Percentiles rank a stretch among this genome's conserved stretches.
These are phyloP conservation scores for Thermomucor indicae-seudaticae DNA, from an alignment of 371 early-diverging fungal genomes.

Conservation along the genomic window DNA sequence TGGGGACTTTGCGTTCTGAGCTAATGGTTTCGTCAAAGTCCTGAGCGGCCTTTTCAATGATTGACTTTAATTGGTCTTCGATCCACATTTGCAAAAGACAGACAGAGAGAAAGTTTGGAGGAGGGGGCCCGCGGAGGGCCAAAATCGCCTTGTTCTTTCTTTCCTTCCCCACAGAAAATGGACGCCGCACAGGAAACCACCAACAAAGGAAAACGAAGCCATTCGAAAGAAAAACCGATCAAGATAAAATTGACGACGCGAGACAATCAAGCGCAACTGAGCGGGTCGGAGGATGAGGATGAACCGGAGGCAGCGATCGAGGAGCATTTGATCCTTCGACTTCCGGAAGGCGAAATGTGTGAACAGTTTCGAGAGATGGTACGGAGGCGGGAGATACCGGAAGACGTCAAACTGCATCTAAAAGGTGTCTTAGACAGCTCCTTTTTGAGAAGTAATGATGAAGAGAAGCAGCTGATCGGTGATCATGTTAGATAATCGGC, in stretches of 20 bases:
- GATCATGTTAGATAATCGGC: conserved; percentile 55
- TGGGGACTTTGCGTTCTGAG: conserved; percentile 15
- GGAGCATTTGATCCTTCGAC: conserved; percentile 79
- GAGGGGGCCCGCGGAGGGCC: too few species aligned
- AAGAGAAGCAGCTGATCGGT: too few species aligned
- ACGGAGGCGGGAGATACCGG: conserved; percentile 62
- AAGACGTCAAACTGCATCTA: conserved; percentile 61
- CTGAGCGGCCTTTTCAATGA: conserved; percentile 31
- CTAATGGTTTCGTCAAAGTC: conserved; percentile 20
- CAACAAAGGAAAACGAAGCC: neutral
- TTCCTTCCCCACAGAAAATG: neutral
- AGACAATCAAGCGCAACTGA: conserved; percentile 1
- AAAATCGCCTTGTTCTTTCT: neutral
- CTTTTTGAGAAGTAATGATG: neutral
- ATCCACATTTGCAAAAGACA: conserved; percentile 13
- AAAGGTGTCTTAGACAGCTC: conserved; percentile 36
- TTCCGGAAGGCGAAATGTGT: conserved; percentile 62
- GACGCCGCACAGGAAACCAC: too few species aligned
- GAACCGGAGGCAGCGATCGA: conserved; percentile 65
- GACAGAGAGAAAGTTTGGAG: too few species aligned
- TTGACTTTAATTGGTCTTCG: conserved; percentile 9
- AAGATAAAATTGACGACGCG: conserved; percentile 19
- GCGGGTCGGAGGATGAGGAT: conserved; percentile 54
- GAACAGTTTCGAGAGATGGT: conserved; percentile 66
- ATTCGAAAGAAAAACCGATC: conserved; percentile 11